These are phyloP conservation scores for Botrytis porri DNA, from an alignment of 2,329 filamentous ascomycete genomes.

Conservation along the genomic window DNA sequence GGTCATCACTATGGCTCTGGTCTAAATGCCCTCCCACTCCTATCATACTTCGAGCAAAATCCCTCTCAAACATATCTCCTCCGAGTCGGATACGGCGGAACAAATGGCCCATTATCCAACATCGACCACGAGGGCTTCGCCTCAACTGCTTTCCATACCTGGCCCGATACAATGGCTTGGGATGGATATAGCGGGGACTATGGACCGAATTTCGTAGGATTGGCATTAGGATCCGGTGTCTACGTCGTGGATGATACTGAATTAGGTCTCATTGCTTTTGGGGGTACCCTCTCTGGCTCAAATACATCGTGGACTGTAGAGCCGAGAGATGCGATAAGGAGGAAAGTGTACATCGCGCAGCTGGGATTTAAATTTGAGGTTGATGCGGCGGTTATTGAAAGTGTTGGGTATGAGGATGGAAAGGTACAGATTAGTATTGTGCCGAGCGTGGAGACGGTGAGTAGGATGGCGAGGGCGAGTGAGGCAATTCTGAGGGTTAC, in stretches of 20 bases:
- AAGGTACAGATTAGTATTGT: conserved; percentile 14
- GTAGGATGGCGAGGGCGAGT: neutral
- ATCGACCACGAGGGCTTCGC: conserved; percentile 55
- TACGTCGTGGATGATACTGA: conserved; percentile 48
- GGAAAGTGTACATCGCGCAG: conserved; percentile 48
- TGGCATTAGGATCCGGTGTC: conserved; percentile 48
- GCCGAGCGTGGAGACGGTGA: conserved; percentile 17
- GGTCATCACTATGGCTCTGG: conserved; percentile 61
- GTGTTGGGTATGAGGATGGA: conserved; percentile 39
- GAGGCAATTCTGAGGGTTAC: conserved; percentile 22
- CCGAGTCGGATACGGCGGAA: conserved; percentile 53
- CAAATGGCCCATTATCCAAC: conserved; percentile 51
- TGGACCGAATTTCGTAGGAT: conserved; percentile 52
- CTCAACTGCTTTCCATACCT: conserved; percentile 55
- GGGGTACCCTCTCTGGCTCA: conserved; percentile 42
- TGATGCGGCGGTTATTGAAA: conserved; percentile 45
- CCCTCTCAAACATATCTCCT: conserved; percentile 50
- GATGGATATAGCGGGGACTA: conserved; percentile 58
- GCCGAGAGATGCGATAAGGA: conserved; percentile 47
- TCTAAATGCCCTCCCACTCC: conserved; percentile 54
- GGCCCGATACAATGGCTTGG: conserved; percentile 53
- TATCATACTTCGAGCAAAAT: conserved; percentile 49
- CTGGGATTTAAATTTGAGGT: conserved; percentile 43
- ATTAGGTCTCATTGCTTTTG: conserved; percentile 50
- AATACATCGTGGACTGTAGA: conserved; percentile 37